Evolutionary conservation across 1,284 basidiomycete genomes (phyloP).

Genomic region (Kalmanozyma brasiliensis): DNA sequence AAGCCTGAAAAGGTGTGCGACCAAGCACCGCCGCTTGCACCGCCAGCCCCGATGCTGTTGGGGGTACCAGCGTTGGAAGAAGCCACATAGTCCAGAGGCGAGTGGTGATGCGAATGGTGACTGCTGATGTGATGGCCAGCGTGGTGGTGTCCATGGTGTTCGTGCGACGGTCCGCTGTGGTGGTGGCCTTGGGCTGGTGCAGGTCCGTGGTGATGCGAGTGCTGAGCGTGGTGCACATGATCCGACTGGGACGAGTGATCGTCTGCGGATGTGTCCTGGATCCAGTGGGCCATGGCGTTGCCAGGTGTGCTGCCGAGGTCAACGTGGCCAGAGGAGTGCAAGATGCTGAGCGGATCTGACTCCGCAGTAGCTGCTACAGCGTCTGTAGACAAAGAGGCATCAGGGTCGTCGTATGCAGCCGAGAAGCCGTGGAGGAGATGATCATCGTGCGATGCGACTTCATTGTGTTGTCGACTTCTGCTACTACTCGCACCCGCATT

Average conservation of each 20-base stretch:
- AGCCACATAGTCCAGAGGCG: slow-evolving; percentile 34
- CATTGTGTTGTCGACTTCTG: slow-evolving; percentile 14
- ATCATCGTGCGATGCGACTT: slow-evolving; percentile 7
- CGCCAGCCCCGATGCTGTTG: slow-evolving; percentile 36
- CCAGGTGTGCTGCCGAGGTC: slow-evolving; percentile 6
- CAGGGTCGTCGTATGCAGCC: slow-evolving; percentile 19
- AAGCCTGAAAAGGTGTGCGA: slow-evolving; percentile 41
- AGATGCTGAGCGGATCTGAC: slow-evolving; percentile 28
- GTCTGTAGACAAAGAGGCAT: slow-evolving; percentile 2
- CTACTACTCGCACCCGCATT: slow-evolving; percentile 16
- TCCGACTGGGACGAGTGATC: slow-evolving; percentile 37
- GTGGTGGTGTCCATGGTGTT: slow-evolving; percentile 17
- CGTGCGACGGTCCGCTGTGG: slow-evolving; percentile 12
- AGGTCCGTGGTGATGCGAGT: slow-evolving; percentile 16
- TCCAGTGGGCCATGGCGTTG: slow-evolving; percentile 41
- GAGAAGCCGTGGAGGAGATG: slow-evolving; percentile 13
- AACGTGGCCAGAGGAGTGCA: slow-evolving; percentile 19
- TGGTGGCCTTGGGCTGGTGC: slow-evolving; percentile 11
- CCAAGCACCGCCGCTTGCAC: slow-evolving; percentile 27
- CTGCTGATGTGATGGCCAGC: slow-evolving; percentile 5
- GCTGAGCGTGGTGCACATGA: slow-evolving; percentile 18
- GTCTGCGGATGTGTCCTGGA: slow-evolving; percentile 34
- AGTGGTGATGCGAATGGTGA: slow-evolving; percentile 41
- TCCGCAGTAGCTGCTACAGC: slow-evolving; percentile 4
- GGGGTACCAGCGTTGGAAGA: slow-evolving; percentile 33